A percentile compares a stretch with the other conserved stretches of the same genome.
Conservation (phyloP, 441 rosid genomes). For the Lepidium campestre region DNA sequence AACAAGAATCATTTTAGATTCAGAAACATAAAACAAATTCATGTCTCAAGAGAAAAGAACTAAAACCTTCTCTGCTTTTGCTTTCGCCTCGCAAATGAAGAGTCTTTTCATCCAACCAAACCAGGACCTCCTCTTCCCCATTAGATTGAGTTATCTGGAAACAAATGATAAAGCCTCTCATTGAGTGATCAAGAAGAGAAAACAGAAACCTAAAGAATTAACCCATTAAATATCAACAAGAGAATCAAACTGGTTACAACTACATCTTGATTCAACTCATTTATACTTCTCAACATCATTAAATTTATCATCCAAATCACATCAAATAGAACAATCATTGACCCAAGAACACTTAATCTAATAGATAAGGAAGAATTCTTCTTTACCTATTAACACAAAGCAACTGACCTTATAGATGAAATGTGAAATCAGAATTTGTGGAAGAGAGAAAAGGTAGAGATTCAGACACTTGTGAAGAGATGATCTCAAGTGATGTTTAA, state of each 20-base stretch:
- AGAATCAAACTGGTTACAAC: not conserved
- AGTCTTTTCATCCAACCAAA: conserved; percentile 61
- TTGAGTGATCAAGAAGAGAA: not conserved
- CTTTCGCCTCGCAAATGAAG: conserved; percentile 42
- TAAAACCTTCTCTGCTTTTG: conserved; percentile 50
- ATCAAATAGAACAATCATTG: not conserved
- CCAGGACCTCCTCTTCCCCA: conserved; percentile 62
- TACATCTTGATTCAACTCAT: no score
- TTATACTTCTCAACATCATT: not conserved
- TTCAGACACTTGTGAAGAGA: conserved; percentile 21
- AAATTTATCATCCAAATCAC: not conserved
- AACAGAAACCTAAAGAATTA: not conserved
- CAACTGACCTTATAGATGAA: not conserved
- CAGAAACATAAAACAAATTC: not conserved
- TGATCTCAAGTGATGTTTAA: conserved; percentile 19
- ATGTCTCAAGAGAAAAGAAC: not conserved
- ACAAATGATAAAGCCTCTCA: not conserved
- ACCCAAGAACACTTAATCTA: conserved; percentile 2
- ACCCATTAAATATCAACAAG: not conserved
- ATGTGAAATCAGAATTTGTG: not conserved
- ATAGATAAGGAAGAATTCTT: not conserved
- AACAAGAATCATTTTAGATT: not conserved
- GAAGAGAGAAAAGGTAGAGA: conserved; percentile 9
- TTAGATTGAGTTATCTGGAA: conserved; percentile 16
- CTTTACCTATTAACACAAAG: conserved; percentile 18